Base-by-base conservation (phyloP, 371 early-diverging fungal genomes). In the Apophysomyces trapeziformis region DNA sequence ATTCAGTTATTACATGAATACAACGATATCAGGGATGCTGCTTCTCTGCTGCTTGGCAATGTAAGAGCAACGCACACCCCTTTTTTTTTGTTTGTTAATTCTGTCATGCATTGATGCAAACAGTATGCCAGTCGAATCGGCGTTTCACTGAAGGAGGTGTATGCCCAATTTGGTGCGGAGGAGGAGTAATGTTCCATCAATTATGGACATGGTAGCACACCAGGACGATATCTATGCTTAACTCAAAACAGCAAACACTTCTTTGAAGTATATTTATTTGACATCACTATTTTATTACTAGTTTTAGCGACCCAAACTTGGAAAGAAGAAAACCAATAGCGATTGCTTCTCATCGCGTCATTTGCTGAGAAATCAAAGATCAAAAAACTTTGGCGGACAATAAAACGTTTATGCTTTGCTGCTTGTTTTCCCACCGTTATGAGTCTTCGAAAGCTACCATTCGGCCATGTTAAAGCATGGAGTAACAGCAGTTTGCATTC, bases 1-100 rank as follows among this genome's bases (percentile, higher is more conserved):
- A 58, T 58, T 16, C 41, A 60, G n/a, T 37, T 70, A 32, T 57
- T 70, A n/a, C 70, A 70, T 43, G 70, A 70, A 35, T 70, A 66
- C 38, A 70, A 70, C 57, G 70, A 66, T 38, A 38, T 63, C 14
- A 70, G 66, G 37, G 67, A 70, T 16, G 63, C 39, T 12, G 64
- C 70, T 26, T 56, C 46, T 1, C n/a, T 43, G 16, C 41, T 70
- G n/a, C 38, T 70, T 58, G 56, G 38, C 9, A 61, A 46, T 26
- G 70, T 66, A 65, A 61, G 61, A 18, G 54, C 9, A 50, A 26
- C 3, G 32, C 32, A 26, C 1, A 26, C 32, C 32, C 32, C 2
- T 26, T 26, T 26, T 26, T 26, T 26, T 26, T 26, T 4, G 21
- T 18, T 21, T 9, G 54, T 9, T 9, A 8, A 9, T 2, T 32